phyloP scores from a whole-genome alignment of 2,329 filamentous ascomycete species.

The Diplodia intermedia region DNA sequence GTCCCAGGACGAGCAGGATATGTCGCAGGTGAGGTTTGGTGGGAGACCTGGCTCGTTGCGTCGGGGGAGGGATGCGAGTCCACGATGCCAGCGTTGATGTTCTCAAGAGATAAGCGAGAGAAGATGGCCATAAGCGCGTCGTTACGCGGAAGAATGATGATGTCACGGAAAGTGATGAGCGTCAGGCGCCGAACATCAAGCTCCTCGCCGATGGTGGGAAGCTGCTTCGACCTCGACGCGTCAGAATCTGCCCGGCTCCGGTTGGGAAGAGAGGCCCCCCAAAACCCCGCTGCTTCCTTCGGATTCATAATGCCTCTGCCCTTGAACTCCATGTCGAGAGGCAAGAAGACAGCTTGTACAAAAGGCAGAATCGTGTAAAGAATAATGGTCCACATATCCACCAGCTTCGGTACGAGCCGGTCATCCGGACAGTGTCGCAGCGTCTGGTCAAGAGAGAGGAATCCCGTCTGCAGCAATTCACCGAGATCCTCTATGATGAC shows the following conservation, averaged over 20 bases:
- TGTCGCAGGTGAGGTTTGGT: constrained; percentile 42
- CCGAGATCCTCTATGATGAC: constrained; percentile 77
- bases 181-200: constrained; percentile 90
- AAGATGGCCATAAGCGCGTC: constrained; percentile 89
- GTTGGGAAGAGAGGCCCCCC: constrained; percentile 69
- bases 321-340: constrained; percentile 90
- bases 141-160: constrained; percentile 85
- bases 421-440: constrained; percentile 82
- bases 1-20: constrained; percentile 35
- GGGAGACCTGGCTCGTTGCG: constrained; percentile 16
- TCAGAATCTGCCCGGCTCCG: constrained; percentile 35
- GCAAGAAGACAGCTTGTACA: constrained; percentile 92
- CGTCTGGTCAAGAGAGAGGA: constrained; percentile 83
- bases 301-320: constrained; percentile 81
- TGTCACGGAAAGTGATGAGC: constrained; percentile 85
- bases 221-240: constrained; percentile 52
- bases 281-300: constrained; percentile 86
- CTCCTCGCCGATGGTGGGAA: constrained; percentile 60
- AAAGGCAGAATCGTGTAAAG: constrained; percentile 92
- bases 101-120: constrained; percentile 86
- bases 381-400: constrained; percentile 92
- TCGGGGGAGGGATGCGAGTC: constrained; percentile 32
- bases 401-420: constrained; percentile 84
- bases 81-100: constrained; percentile 59
- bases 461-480: constrained; percentile 80